Evolutionary conservation across 805 yeast genomes (phyloP).

Genomic region (Naumovozyma dairenensis): DNA sequence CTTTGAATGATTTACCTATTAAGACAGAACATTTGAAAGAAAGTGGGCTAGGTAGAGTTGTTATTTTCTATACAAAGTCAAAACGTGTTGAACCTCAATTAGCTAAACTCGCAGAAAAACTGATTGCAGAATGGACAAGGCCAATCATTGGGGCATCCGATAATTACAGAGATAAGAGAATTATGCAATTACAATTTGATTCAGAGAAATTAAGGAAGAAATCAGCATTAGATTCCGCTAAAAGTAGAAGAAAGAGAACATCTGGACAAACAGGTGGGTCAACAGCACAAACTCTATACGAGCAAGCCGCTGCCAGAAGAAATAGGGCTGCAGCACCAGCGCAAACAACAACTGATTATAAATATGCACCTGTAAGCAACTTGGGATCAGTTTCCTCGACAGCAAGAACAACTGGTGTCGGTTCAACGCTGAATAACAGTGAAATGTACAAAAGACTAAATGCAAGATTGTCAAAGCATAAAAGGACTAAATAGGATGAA

Average conservation of each 20-base stretch:
- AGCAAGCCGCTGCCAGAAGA: slow-evolving; percentile 83
- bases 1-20: slow-evolving; percentile 73
- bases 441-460: slow-evolving; percentile 77
- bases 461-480: slow-evolving; percentile 28
- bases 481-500: slow-evolving; percentile 6
- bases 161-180: slow-evolving; percentile 79
- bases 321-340: slow-evolving; percentile 95
- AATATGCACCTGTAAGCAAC: slow-evolving; percentile 77
- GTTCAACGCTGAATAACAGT: slow-evolving; percentile 47
- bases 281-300: slow-evolving; percentile 56
- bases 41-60: slow-evolving; percentile 86
- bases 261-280: slow-evolving; percentile 16
- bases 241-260: slow-evolving; percentile 25
- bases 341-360: slow-evolving; percentile 78
- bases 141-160: slow-evolving; percentile 95
- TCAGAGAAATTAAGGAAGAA: slow-evolving; percentile 38
- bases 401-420: slow-evolving; percentile 38
- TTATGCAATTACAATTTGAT: slow-evolving; percentile 61
- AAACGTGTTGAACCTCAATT: slow-evolving; percentile 79
- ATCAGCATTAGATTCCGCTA: slow-evolving; percentile 27
- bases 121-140: slow-evolving; percentile 96
- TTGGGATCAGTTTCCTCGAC: slow-evolving; percentile 33
- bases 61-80: slow-evolving; percentile 86
- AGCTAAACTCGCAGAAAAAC: slow-evolving; percentile 79
- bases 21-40: slow-evolving; percentile 93